These are phyloP conservation scores for Schizophyllum amplum DNA, from an alignment of 1,284 basidiomycete genomes.

Conservation along the genomic window DNA sequence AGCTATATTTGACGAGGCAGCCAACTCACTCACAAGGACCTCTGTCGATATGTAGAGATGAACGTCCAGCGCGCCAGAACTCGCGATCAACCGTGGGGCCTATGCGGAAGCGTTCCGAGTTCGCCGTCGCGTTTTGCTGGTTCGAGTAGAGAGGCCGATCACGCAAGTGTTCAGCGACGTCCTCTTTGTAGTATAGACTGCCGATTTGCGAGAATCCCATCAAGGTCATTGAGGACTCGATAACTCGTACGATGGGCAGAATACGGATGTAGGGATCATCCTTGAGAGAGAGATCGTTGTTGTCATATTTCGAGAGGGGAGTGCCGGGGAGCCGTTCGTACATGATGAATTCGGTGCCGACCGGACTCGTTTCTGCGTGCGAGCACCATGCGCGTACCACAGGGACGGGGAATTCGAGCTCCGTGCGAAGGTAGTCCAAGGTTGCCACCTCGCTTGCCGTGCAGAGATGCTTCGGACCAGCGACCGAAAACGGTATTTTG, in stretches of 20 bases:
- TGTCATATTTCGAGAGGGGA: neutral
- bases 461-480: too few species aligned
- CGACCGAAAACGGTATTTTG: slow-evolving; percentile 10
- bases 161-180: slow-evolving; percentile 18
- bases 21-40: slow-evolving; percentile 18
- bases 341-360: slow-evolving; percentile 24
- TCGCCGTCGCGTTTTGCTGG: too few species aligned
- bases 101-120: slow-evolving; percentile 19
- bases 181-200: too few species aligned
- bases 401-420: slow-evolving; percentile 21
- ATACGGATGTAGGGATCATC: too few species aligned
- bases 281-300: neutral
- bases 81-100: slow-evolving; percentile 19
- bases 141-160: slow-evolving; percentile 9
- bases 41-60: slow-evolving; percentile 12
- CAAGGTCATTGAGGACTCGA: too few species aligned
- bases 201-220: slow-evolving; percentile 23
- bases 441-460: slow-evolving; percentile 28
- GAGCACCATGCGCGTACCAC: slow-evolving; percentile 22
- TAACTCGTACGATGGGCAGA: too few species aligned
- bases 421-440: slow-evolving; percentile 21
- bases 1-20: too few species aligned
- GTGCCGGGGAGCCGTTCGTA: slow-evolving; percentile 13
- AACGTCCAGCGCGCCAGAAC: slow-evolving; percentile 18
- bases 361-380: slow-evolving; percentile 11